Evolutionary conservation across 208 protist species (phyloP).

Genomic region (Acanthamoeba culbertsoni): DNA sequence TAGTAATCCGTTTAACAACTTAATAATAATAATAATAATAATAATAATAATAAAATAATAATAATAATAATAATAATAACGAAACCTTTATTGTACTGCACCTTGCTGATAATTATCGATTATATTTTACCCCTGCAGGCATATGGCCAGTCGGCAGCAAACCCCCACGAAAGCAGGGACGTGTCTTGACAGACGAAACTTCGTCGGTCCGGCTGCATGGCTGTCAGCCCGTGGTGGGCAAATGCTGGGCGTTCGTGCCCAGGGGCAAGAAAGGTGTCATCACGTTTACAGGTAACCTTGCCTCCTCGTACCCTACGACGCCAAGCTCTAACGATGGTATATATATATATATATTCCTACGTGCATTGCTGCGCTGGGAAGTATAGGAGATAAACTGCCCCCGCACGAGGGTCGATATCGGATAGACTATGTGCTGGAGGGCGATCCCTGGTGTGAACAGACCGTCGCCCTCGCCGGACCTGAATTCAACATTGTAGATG

Average conservation of each 20-base stretch:
- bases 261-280: constrained; percentile 42
- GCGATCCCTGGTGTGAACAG: constrained; percentile 48
- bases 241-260: constrained; percentile 49
- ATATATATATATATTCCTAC: neutral
- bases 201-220: neutral
- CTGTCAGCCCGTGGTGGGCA: constrained; percentile 42
- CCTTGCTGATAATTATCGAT: neutral
- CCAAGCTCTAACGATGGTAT: neutral
- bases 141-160: constrained; percentile 18
- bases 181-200: neutral
- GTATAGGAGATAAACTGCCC: constrained; percentile 29
- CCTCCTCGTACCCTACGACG: neutral
- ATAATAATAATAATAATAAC: too few relatives aligned
- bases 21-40: too few relatives aligned
- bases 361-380: neutral
- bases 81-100: too few relatives aligned
- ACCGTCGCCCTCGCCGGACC: neutral
- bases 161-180: neutral
- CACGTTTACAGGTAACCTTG: constrained; percentile 13
- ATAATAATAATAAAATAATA: too few relatives aligned
- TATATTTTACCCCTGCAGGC: neutral
- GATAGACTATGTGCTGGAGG: constrained; percentile 25
- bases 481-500: constrained; percentile 26
- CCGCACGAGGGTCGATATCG: neutral
- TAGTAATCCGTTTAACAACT: neutral